Evolutionary conservation across 768 basidiomycete species (phyloP).

Genomic region (Mycena albidolilacea): DNA sequence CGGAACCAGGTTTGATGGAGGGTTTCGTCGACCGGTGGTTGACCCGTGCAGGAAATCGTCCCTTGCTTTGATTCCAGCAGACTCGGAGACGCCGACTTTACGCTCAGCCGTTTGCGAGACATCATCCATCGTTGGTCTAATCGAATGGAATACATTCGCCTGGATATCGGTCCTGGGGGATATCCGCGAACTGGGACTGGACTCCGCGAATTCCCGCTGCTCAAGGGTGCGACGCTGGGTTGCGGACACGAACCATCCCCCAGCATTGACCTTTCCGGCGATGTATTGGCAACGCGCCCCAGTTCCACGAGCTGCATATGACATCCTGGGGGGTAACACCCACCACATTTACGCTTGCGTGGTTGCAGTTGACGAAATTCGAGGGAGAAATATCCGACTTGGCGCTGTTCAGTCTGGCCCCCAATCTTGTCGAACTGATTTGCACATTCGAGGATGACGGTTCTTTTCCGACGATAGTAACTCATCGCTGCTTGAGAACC

Average conservation of each 20-base stretch:
- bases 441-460: not conserved
- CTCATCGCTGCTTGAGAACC: not conserved
- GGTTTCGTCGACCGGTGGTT: slow-evolving; percentile 4
- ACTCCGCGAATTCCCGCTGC: not conserved
- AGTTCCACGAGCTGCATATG: not conserved
- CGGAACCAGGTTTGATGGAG: not conserved
- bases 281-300: not conserved
- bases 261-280: not conserved
- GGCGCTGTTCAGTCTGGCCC: not conserved
- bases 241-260: not conserved
- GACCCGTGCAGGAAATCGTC: not conserved
- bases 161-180: not conserved
- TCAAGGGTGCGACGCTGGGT: not conserved
- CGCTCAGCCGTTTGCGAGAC: slow-evolving; percentile 5
- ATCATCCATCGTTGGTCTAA: slow-evolving; percentile 11
- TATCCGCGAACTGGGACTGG: not conserved
- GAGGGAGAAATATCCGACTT: not conserved
- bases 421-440: not conserved
- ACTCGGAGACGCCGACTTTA: not conserved
- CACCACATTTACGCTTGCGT: not conserved
- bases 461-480: not conserved
- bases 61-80: not conserved
- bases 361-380: not conserved
- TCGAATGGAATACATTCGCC: not conserved
- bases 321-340: too few species aligned